Percentiles rank a stretch among this genome's conserved stretches.
These are phyloP conservation scores for Dictyostelium firmibasis DNA, from an alignment of 78 protist genomes.

Conservation along the genomic window DNA sequence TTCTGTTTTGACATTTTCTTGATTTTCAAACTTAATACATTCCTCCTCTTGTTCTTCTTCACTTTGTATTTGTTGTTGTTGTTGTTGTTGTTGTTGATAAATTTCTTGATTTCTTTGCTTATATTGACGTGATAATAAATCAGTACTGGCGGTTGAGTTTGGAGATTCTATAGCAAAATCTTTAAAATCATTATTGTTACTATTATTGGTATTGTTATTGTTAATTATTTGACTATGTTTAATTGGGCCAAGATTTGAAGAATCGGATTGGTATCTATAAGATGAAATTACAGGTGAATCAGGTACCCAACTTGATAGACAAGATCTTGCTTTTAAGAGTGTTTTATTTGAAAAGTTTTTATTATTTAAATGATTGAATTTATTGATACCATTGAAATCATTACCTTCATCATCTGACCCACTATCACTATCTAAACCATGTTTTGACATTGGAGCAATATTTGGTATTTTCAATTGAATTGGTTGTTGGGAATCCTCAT, in stretches of 20 bases:
- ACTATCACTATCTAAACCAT: slow-evolving; percentile 28
- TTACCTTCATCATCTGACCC: neutral
- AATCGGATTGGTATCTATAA: neutral
- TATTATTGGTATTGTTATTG: neutral
- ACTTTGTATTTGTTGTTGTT: neutral
- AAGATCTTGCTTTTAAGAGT: neutral
- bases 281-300: neutral
- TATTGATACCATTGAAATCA: neutral
- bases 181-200: neutral
- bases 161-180: neutral
- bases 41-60: neutral
- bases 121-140: too few relatives aligned
- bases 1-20: slow-evolving; percentile 24
- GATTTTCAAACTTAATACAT: neutral
- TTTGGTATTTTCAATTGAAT: neutral
- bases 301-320: slow-evolving; percentile 15
- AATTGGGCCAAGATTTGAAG: neutral
- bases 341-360: neutral
- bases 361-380: neutral
- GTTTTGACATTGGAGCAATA: slow-evolving; percentile 8
- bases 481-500: neutral
- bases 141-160: neutral
- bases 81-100: neutral
- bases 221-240: neutral
- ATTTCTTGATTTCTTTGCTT: too few relatives aligned